Evolutionary conservation across 2,329 filamentous ascomycete genomes (phyloP).

Genomic region (Venturia oleaginea): DNA sequence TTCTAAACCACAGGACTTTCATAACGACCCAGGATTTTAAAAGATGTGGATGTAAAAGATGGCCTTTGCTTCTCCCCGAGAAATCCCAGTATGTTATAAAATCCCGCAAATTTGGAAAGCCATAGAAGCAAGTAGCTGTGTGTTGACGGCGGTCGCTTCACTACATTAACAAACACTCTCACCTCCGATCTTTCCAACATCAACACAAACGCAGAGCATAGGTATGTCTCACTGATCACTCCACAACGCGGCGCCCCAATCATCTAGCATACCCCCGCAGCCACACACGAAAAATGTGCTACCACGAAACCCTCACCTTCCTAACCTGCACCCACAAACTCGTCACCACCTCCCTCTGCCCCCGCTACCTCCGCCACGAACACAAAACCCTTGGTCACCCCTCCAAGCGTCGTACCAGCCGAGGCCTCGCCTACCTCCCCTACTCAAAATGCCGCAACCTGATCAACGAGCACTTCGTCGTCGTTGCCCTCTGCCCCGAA

Average conservation of each 20-base stretch:
- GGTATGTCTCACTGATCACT: not conserved
- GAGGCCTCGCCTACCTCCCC: not conserved
- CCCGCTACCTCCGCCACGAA: not conserved
- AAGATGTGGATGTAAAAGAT: no score
- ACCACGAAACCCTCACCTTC: not conserved
- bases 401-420: not conserved
- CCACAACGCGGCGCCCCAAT: no score
- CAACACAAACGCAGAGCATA: not conserved
- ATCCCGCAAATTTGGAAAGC: not conserved
- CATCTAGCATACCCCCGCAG: no score
- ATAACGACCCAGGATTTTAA: no score
- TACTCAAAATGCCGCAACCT: not conserved
- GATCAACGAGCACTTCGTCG: not conserved
- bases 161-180: not conserved
- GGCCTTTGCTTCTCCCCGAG: no score
- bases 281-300: not conserved
- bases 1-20: no score
- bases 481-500: not conserved
- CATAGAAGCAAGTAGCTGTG: not conserved
- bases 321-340: not conserved
- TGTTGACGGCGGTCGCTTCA: not conserved
- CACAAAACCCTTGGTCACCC: not conserved
- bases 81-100: not conserved
- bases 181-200: not conserved
- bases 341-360: not conserved